Base-by-base conservation (phyloP, 345 rosid genomes). In the Kandelia obovata region DNA sequence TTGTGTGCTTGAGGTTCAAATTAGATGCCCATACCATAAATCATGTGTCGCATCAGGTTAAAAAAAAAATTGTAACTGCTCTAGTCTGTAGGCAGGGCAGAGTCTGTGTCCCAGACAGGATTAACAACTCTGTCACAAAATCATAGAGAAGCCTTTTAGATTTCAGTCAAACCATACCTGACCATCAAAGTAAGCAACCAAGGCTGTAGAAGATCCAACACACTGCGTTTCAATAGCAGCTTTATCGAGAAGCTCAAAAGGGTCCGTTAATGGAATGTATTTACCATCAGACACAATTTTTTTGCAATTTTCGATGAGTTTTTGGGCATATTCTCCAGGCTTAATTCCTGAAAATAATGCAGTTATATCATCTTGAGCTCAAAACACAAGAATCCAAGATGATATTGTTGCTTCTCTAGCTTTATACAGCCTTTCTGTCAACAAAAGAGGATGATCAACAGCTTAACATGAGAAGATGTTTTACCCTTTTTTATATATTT, bases 141-240 rank as follows among this genome's bases (percentile, higher is more conserved):
- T 43, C 10, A 16, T 58, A 53, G 26, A 30, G 64, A 62, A 53
- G 58, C 5, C 39, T 39, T 35, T 19, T 43, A 60, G 32, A 68
- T 32, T 65, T 46, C 43, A 9, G 64, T 71, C 46, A 20, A 21
- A 64, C 19, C 68, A 70, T 80, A 92, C 97, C 89, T 76, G 86
- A 66, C 79, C 81, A 61, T 84, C 82, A 56, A 89, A 85, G 73
- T 73, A 81, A 70, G 94, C 92, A 64, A 92, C 75, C 78, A 92
- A 78, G 70, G 81, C 86, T 25, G 96, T 87, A 16, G 88, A 89
- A 53, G 78, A 83, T 73, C 94, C 97, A 65, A 51, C 68, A 58
- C 88, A 80, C 27, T 74, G 73, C 8, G 96, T 78, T 79, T 62
- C 86, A 35, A 57, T 73, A 69, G 73, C 83, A 83, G 92, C 85